Conservation (phyloP, 768 basidiomycete genomes). For the Auriscalpium vulgare region DNA sequence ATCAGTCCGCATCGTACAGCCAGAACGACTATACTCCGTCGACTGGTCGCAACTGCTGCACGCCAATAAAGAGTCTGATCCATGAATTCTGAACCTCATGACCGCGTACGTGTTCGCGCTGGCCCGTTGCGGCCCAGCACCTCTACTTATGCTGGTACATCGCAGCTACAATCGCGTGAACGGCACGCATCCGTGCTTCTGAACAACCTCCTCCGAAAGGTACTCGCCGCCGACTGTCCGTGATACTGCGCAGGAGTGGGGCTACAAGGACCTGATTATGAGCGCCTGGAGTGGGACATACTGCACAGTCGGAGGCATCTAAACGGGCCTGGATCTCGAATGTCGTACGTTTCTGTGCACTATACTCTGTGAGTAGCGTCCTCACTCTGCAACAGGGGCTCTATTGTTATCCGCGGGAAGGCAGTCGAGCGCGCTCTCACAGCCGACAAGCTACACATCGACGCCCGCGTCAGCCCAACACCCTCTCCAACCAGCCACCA, state of each 20-base stretch:
- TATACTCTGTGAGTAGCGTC: background rate
- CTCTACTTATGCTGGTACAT: conserved; percentile 41
- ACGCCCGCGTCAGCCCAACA: conserved; percentile 23
- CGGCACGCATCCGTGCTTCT: too few relatives aligned
- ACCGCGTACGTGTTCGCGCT: conserved; percentile 34
- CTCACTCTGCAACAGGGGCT: conserved; percentile 26
- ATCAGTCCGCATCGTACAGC: too few relatives aligned
- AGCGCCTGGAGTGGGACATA: conserved; percentile 51
- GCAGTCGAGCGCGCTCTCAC: conserved; percentile 33
- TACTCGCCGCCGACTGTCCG: background rate
- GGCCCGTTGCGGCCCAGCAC: background rate
- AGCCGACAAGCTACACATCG: conserved; percentile 39
- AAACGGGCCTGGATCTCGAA: conserved; percentile 57
- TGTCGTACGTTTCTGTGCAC: conserved; percentile 33
- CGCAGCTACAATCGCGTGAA: conserved; percentile 36
- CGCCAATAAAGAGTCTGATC: conserved; percentile 44
- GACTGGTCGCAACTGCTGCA: too few relatives aligned
- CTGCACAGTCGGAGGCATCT: conserved; percentile 41
- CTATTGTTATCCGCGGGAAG: conserved; percentile 39
- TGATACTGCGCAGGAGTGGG: conserved; percentile 43
- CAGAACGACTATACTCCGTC: too few relatives aligned
- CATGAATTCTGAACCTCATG: conserved; percentile 56
- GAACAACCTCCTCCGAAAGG: conserved; percentile 47
- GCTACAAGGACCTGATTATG: conserved; percentile 51
- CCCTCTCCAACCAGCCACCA: background rate